phyloP scores from a whole-genome alignment of 2,329 filamentous ascomycete species.

The Huntiella decipiens region DNA sequence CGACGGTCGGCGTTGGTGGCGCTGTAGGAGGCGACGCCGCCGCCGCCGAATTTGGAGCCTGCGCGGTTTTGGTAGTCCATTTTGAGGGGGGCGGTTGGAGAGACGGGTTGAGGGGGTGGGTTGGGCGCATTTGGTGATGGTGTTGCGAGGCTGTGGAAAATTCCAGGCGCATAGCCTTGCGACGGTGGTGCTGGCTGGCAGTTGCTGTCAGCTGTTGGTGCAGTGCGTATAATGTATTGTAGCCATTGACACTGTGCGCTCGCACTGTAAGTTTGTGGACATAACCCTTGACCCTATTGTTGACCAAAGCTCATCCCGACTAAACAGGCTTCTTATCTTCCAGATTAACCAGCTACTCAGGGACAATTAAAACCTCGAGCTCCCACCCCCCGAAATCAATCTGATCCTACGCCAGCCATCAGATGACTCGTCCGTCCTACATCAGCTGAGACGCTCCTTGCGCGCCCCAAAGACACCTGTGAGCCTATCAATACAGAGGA shows the following conservation, averaged over 20 bases:
- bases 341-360: too few species aligned
- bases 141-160: neutral
- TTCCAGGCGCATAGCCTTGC: neutral
- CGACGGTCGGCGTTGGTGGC: conserved; percentile 93
- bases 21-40: conserved; percentile 82
- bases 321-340: too few species aligned
- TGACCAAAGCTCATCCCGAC: neutral
- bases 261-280: neutral
- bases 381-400: too few species aligned
- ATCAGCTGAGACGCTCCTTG: too few species aligned
- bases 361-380: too few species aligned
- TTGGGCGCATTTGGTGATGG: neutral
- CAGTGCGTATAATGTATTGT: neutral
- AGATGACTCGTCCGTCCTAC: too few species aligned
- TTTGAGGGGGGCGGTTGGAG: neutral
- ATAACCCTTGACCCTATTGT: neutral
- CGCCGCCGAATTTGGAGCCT: conserved; percentile 93
- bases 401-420: too few species aligned
- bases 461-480: too few species aligned
- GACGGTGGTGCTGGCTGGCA: neutral
- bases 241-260: neutral
- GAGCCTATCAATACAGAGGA: too few species aligned
- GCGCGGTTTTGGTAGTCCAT: conserved; percentile 80
- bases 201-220: neutral
- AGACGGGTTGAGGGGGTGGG: neutral